Conservation (phyloP, 495 filamentous ascomycete genomes). For the Hyaloscypha variabilis region DNA sequence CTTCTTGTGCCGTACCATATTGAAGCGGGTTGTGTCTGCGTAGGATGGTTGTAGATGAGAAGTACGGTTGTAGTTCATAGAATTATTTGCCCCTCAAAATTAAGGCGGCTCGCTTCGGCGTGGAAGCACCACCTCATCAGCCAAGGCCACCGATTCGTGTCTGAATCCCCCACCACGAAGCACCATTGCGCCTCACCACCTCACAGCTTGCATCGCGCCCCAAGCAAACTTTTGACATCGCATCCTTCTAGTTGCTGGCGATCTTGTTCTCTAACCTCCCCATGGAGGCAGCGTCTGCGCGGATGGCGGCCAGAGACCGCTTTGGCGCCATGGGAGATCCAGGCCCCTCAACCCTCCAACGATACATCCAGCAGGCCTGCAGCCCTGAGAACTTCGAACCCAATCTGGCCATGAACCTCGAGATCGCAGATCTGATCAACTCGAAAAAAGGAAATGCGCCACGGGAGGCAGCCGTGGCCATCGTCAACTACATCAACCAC, state of each 20-base stretch:
- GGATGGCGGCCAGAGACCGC: slow-evolving; percentile 94
- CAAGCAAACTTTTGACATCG: slow-evolving; percentile 13
- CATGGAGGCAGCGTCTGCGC: slow-evolving; percentile 94
- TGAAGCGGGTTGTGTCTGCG: slow-evolving; percentile 10
- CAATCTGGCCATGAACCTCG: slow-evolving; percentile 92
- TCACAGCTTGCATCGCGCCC: slow-evolving; percentile 21
- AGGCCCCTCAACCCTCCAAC: slow-evolving; percentile 81
- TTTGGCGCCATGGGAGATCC: slow-evolving; percentile 82
- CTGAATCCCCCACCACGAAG: slow-evolving; percentile 28
- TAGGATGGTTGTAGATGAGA: neutral
- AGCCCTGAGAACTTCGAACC: slow-evolving; percentile 96
- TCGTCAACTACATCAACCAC: slow-evolving; percentile 93
- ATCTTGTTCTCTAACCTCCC: slow-evolving; percentile 15
- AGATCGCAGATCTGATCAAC: slow-evolving; percentile 96
- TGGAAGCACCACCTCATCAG: neutral
- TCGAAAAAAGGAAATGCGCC: slow-evolving; percentile 97
- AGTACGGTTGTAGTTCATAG: neutral
- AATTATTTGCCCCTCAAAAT: neutral
- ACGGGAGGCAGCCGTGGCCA: slow-evolving; percentile 91
- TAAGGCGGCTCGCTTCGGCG: slow-evolving; percentile 13
- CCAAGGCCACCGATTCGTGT: slow-evolving; percentile 13
- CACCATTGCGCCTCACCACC: slow-evolving; percentile 20
- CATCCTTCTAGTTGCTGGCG: slow-evolving; percentile 6
- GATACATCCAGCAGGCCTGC: slow-evolving; percentile 94
- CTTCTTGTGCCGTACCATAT: slow-evolving; percentile 94